These are phyloP conservation scores for Lycium ferocissimum DNA, from an alignment of 257 asterid genomes.

Conservation along the genomic window DNA sequence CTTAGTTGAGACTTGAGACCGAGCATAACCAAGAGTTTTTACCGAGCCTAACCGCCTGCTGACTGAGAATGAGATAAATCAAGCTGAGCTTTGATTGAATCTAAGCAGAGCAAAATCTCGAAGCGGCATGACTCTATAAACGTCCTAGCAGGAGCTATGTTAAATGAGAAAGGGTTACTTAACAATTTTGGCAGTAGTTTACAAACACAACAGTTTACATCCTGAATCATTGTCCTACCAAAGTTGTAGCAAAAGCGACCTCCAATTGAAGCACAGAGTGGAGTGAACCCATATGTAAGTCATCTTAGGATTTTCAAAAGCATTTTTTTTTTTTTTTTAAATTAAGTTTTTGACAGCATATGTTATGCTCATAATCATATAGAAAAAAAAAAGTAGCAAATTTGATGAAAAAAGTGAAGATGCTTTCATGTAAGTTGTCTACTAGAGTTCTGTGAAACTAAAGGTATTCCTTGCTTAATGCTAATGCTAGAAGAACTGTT, in stretches of 20 bases:
- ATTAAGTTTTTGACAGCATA: background rate
- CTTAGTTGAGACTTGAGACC: background rate
- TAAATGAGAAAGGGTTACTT: background rate
- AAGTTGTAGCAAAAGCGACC: background rate
- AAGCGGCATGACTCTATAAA: background rate
- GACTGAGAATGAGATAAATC: background rate
- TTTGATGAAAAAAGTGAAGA: constrained; percentile 7
- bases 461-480: background rate
- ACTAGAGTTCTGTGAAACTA: background rate
- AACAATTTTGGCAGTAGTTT: background rate
- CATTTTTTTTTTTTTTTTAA: background rate
- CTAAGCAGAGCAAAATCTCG: background rate
- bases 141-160: background rate
- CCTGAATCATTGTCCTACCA: background rate
- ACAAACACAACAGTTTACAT: background rate
- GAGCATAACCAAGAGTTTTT: background rate
- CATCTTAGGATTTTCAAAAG: background rate
- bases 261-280: background rate
- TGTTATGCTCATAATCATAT: constrained; percentile 17
- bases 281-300: background rate
- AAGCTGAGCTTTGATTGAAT: background rate
- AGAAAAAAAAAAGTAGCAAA: background rate
- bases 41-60: background rate
- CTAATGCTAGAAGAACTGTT: background rate
- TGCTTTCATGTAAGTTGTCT: background rate